Evolutionary conservation across 805 yeast species (phyloP).

Genomic region (Starmerella khaoyaiensis): DNA sequence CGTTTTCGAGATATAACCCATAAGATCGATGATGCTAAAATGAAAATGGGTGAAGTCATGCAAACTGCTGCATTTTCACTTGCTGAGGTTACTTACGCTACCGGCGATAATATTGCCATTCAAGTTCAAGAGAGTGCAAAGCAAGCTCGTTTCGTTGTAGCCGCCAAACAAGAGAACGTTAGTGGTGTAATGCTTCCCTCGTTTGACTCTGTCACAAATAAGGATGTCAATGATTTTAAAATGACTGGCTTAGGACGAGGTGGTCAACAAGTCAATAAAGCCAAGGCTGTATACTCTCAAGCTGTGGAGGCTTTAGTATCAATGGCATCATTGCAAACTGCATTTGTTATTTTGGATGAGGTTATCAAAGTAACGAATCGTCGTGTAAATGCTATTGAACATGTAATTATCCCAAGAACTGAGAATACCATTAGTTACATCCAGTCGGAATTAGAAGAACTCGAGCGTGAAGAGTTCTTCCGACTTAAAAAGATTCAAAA

Average conservation of each 20-base stretch:
- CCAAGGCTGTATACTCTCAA: conserved; percentile 81
- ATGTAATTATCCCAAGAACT: conserved; percentile 93
- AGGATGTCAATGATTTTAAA: conserved; percentile 81
- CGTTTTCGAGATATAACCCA: conserved; percentile 91
- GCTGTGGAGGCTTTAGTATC: conserved; percentile 97
- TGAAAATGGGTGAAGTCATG: conserved; percentile 97
- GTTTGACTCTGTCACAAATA: conserved; percentile 74
- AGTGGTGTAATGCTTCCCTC: conserved; percentile 92
- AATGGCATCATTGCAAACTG: conserved; percentile 90
- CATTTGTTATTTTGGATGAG: conserved; percentile 90
- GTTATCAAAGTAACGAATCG: conserved; percentile 96
- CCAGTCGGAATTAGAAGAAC: conserved; percentile 90
- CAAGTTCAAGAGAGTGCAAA: conserved; percentile 93
- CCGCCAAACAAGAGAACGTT: conserved; percentile 89
- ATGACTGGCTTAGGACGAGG: conserved; percentile 96
- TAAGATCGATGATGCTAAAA: conserved; percentile 86
- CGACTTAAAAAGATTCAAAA: conserved; percentile 92
- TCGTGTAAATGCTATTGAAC: conserved; percentile 97
- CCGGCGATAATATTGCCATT: conserved; percentile 89
- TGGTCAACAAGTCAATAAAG: conserved; percentile 94
- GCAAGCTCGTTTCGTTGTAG: conserved; percentile 73
- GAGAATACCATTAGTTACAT: conserved; percentile 87
- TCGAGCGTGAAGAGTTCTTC: conserved; percentile 96
- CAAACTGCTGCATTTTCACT: conserved; percentile 95
- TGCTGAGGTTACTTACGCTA: conserved; percentile 95